Evolutionary conservation across 495 filamentous ascomycete genomes (phyloP).

Genomic region (Astrocystis sublimbata): DNA sequence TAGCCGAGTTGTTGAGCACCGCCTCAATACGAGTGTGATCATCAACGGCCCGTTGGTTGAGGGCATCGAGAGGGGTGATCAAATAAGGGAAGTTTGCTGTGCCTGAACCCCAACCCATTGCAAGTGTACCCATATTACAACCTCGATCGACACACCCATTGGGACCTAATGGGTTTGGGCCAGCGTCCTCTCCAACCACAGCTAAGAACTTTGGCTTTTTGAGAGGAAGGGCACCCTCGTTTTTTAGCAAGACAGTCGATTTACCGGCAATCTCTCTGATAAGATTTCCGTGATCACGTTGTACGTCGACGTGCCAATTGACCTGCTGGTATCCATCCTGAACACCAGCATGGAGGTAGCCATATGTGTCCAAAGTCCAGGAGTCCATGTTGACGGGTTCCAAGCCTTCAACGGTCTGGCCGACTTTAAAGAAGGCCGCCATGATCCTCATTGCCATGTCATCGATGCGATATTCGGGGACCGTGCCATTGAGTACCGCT

Average conservation of each 20-base stretch:
- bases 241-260: constrained; percentile 89
- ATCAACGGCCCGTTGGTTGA: constrained; percentile 67
- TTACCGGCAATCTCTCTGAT: constrained; percentile 75
- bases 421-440: constrained; percentile 90
- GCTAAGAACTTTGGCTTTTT: constrained; percentile 72
- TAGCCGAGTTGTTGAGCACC: constrained; percentile 73
- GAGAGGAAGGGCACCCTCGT: constrained; percentile 74
- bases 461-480: constrained; percentile 88
- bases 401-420: constrained; percentile 58
- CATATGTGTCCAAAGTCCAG: constrained; percentile 78
- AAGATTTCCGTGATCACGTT: constrained; percentile 65
- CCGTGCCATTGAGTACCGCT: constrained; percentile 83
- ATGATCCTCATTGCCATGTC: constrained; percentile 94
- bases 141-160: constrained; percentile 82
- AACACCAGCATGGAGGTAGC: constrained; percentile 63
- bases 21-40: constrained; percentile 67
- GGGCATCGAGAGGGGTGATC: constrained; percentile 81
- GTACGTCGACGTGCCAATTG: constrained; percentile 86
- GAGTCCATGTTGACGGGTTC: constrained; percentile 82
- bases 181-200: constrained; percentile 87
- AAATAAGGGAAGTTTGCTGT: constrained; percentile 91
- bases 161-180: constrained; percentile 72
- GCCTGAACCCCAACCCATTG: constrained; percentile 93
- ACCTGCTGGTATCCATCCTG: constrained; percentile 63
- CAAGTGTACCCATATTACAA: constrained; percentile 85